Base-by-base conservation (phyloP, 2,329 filamentous ascomycete genomes). In the Xylariaceae sp. region DNA sequence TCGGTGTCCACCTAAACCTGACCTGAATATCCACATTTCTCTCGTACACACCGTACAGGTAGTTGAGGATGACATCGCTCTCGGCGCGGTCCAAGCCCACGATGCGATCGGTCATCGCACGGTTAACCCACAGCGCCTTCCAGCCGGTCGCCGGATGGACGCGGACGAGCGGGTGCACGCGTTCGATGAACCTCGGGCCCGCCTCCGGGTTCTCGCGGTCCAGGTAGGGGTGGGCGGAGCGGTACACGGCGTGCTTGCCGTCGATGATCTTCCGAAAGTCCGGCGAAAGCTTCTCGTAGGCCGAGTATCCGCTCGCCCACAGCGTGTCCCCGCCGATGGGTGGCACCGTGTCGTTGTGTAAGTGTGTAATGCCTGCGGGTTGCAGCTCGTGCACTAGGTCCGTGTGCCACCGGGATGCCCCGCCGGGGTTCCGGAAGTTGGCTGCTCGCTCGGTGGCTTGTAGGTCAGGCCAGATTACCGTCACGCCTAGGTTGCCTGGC, bases 51-150 rank as follows among this genome's bases (percentile, higher is more conserved):
- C 88, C 79, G 60, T 78, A 89, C 32, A 91, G 70, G 56, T 90
- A 89, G 23, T 80, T 79, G 9, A 91, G 74, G 14, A 91, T 86
- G 0, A 84, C 61, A 62, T 90, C 88, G 54, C 86, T 89, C 71
- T 91, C 88, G 0, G 79, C 84, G 57, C 82, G 83, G 63, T 91
- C 87, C 0, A 91, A 70, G 0, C 88, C 89, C 0, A 90, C 83
- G 46, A 91, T 90, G 0, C 81, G 77, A 5, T 81, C 79, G 0
- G 88, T 90, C 81, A 90, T 87, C 1, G 84, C 77, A 2, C 87
- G 80, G 68, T 91, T 91, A 0, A 91, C 88, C 77, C 81, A 91
- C 0, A 91, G 77, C 0, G 86, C 79, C 70, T 90, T 91, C 88
- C 88, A 90, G 0, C 88, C 88, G 0, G 88, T 91, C 0, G 84